These are phyloP conservation scores for Paspalum notatum DNA, from an alignment of 176 grass and related monocot species.

Conservation along the genomic window DNA sequence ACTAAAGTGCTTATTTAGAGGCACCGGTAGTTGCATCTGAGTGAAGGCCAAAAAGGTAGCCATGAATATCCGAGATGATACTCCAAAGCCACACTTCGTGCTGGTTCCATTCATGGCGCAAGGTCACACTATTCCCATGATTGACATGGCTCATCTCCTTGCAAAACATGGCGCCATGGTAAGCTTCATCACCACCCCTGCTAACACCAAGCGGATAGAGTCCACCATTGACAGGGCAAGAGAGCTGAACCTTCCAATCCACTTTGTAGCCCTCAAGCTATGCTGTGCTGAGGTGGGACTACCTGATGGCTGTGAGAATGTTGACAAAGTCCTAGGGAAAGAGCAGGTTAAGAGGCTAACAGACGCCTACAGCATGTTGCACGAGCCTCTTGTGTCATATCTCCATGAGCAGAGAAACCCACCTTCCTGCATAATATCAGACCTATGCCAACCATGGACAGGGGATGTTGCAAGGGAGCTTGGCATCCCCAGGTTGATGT, in stretches of 20 bases:
- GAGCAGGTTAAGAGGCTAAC: conserved; percentile 26
- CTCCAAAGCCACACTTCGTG: conserved; percentile 48
- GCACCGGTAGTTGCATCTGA: conserved; percentile 6
- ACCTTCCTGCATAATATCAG: conserved; percentile 60
- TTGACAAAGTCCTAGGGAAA: conserved; percentile 34
- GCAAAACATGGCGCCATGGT: conserved; percentile 34
- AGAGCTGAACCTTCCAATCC: conserved; percentile 41
- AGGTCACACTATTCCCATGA: conserved; percentile 62
- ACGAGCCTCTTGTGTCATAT: conserved; percentile 29
- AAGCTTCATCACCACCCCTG: conserved; percentile 53
- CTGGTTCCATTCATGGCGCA: conserved; percentile 64
- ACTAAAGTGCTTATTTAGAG: background rate
- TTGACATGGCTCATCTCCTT: conserved; percentile 62
- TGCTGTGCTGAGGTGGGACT: conserved; percentile 45
- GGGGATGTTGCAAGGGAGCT: conserved; percentile 66
- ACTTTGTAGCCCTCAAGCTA: conserved; percentile 52
- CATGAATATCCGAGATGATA: conserved; percentile 31
- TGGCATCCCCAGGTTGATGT: conserved; percentile 54
- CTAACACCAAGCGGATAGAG: conserved; percentile 48
- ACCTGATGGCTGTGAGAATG: conserved; percentile 42
- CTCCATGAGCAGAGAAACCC: conserved; percentile 25
- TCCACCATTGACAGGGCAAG: conserved; percentile 36
- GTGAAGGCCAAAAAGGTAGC: conserved; percentile 15
- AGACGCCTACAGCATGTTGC: conserved; percentile 30
- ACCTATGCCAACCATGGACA: conserved; percentile 50